phyloP scores from a whole-genome alignment of 164 flowering plant species.

The Buxus sempervirens region DNA sequence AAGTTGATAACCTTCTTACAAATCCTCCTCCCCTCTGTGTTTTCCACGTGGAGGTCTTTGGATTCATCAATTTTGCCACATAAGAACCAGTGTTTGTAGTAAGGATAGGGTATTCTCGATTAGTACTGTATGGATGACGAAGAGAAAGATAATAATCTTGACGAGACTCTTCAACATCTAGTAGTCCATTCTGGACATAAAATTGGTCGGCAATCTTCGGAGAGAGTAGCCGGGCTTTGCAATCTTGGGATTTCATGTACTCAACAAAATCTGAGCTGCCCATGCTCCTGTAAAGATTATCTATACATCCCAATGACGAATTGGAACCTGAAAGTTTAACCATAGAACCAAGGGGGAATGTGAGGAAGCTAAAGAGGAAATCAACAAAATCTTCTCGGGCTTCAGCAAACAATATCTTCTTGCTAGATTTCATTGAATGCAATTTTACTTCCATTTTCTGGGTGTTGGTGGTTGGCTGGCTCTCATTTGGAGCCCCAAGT shows the following conservation, averaged over 20 bases:
- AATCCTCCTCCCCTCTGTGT: constrained; percentile 8
- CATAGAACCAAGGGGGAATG: constrained; percentile 16
- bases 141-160: too few relatives aligned
- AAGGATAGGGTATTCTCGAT: too few relatives aligned
- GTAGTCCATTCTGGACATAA: constrained; percentile 1
- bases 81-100: too few relatives aligned
- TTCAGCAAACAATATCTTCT: constrained; percentile 9
- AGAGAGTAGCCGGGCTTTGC: constrained; percentile 6
- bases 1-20: background rate
- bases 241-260: constrained; percentile 6
- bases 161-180: background rate
- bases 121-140: too few relatives aligned
- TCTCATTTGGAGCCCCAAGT: background rate
- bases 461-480: background rate
- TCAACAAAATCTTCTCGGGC: constrained; percentile 17
- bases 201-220: constrained; percentile 15
- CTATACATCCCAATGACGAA: constrained; percentile 10
- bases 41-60: background rate
- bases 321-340: constrained; percentile 3
- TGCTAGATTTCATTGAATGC: background rate
- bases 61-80: background rate
- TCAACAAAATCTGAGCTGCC: background rate
- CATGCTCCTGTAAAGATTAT: constrained; percentile 18
- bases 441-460: background rate
- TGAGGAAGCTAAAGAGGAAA: constrained; percentile 23